Evolutionary conservation across 768 basidiomycete species (phyloP).

Genomic region (Kwoniella mangroviensis): DNA sequence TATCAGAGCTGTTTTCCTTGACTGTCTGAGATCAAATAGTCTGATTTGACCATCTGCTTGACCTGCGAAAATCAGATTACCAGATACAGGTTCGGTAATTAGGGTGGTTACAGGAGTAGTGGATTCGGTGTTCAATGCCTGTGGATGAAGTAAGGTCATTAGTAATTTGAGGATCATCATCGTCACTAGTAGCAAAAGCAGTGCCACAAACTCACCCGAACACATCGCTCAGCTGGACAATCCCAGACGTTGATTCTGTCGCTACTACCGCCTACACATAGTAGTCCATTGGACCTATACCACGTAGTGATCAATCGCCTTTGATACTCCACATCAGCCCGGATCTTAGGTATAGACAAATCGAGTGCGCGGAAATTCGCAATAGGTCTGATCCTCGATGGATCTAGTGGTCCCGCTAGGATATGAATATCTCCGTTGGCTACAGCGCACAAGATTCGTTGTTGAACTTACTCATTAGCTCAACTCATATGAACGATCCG

Average conservation of each 20-base stretch:
- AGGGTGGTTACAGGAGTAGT: conserved; percentile 28
- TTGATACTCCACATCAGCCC: neutral
- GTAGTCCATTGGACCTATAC: conserved; percentile 44
- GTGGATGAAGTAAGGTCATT: neutral
- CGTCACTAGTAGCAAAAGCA: neutral
- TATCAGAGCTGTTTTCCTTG: conserved; percentile 25
- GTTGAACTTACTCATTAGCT: too few species aligned
- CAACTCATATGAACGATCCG: too few species aligned
- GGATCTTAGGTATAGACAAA: conserved; percentile 1
- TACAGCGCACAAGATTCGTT: conserved; percentile 3
- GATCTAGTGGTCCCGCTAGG: conserved; percentile 36
- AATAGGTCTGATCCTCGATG: conserved; percentile 30
- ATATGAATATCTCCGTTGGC: conserved; percentile 50
- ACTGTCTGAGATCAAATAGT: conserved; percentile 45
- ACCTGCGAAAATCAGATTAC: conserved; percentile 42
- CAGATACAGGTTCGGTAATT: conserved; percentile 46
- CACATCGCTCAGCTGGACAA: conserved; percentile 45
- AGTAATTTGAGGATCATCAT: neutral
- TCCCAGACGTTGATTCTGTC: conserved; percentile 49
- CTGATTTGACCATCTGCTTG: conserved; percentile 38
- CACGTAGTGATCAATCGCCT: conserved; percentile 33
- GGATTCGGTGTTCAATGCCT: conserved; percentile 29
- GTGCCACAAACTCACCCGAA: conserved; percentile 30
- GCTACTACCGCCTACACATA: conserved; percentile 39
- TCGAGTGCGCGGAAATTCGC: conserved; percentile 46